phyloP scores from a whole-genome alignment of 441 rosid species.

The Erodium moschatum region DNA sequence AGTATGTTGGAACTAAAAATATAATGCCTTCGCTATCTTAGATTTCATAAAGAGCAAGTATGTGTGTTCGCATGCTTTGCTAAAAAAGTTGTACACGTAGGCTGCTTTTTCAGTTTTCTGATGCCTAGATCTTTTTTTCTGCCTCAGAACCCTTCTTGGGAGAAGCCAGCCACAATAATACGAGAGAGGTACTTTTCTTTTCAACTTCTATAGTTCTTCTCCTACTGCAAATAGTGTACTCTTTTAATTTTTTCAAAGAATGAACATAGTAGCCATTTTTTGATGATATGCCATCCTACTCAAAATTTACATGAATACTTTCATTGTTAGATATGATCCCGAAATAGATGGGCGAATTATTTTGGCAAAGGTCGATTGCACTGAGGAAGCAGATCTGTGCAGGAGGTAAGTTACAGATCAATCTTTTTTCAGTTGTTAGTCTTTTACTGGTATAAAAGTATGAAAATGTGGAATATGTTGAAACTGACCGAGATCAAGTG shows the following conservation, averaged over 20 bases:
- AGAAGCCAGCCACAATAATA: constrained; percentile 71
- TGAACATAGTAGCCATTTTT: constrained; percentile 1
- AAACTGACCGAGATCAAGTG: background rate
- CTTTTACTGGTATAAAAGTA: background rate
- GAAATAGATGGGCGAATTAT: constrained; percentile 88
- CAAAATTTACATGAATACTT: constrained; percentile 16
- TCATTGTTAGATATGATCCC: constrained; percentile 68
- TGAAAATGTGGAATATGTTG: background rate
- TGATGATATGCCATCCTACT: constrained; percentile 13
- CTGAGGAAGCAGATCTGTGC: constrained; percentile 57
- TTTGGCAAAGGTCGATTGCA: constrained; percentile 86
- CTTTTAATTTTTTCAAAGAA: background rate
- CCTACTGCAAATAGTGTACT: background rate
- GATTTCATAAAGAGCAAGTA: background rate
- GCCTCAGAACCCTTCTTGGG: constrained; percentile 93
- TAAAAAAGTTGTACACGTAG: background rate
- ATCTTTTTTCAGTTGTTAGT: constrained; percentile 11
- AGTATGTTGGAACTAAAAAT: background rate
- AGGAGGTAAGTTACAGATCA: constrained; percentile 46
- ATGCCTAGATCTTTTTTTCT: constrained; percentile 21
- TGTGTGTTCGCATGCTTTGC: background rate
- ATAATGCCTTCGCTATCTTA: background rate
- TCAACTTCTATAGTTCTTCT: constrained; percentile 3
- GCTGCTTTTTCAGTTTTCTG: constrained; percentile 13
- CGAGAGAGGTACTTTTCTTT: constrained; percentile 51